Percentiles rank a stretch among this genome's conserved stretches.
phyloP scores from a whole-genome alignment of 2,329 filamentous ascomycete genomes.

The Xylariaceae sp. region DNA sequence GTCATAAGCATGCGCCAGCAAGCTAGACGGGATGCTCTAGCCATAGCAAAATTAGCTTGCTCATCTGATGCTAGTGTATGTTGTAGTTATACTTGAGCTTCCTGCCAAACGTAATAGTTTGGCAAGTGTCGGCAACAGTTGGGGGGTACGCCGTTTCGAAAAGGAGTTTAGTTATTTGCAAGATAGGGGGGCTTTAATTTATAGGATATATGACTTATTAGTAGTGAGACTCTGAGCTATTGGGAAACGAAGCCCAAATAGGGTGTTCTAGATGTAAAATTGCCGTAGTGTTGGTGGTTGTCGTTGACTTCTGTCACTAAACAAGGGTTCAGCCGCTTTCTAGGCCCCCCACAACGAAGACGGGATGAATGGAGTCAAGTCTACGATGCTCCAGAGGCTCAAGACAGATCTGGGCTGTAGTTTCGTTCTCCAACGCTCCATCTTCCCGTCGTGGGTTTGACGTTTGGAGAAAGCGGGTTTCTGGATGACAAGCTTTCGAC shows the following conservation, averaged over 20 bases:
- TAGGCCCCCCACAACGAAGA: conserved; percentile 18
- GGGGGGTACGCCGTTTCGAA: no score
- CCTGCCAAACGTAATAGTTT: neutral
- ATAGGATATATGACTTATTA: conserved; percentile 6
- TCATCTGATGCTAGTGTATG: neutral
- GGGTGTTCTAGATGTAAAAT: neutral
- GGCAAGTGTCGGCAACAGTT: neutral
- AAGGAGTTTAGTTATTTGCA: neutral
- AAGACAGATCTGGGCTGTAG: conserved; percentile 10
- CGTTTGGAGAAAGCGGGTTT: conserved; percentile 27
- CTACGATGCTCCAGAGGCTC: conserved; percentile 16
- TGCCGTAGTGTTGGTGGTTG: conserved; percentile 6
- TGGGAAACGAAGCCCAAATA: neutral
- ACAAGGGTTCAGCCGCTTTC: conserved; percentile 9
- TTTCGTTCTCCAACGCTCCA: conserved; percentile 16
- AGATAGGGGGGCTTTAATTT: neutral
- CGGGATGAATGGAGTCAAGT: conserved; percentile 19
- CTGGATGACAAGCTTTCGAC: conserved; percentile 13
- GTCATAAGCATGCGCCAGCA: neutral
- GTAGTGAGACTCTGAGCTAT: conserved; percentile 3
- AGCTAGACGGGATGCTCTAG: neutral
- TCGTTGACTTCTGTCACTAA: conserved; percentile 8
- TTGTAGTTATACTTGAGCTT: neutral
- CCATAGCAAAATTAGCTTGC: neutral
- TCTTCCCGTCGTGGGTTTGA: conserved; percentile 23